Base-by-base conservation (phyloP, 805 yeast species). In the Kuraishia capsulata region DNA sequence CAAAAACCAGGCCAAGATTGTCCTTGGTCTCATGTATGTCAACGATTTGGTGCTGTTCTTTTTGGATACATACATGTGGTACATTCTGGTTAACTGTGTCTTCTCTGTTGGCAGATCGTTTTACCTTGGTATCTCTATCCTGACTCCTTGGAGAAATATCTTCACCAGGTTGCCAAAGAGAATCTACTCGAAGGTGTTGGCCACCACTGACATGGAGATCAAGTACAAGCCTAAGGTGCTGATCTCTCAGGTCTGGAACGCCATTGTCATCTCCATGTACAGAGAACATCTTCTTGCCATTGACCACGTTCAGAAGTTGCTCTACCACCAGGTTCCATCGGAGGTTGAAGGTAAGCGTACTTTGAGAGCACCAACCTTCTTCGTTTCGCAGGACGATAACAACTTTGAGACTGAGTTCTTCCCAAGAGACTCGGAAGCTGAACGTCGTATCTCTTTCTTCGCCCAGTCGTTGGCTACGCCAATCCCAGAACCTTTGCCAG, bases 141-240 rank as follows among this genome's bases (percentile, higher is more conserved):
- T 89, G 72, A 92, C 99, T 31, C 99, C 99, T 45, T 92, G 99
- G 99, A 86, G 97, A 78, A 92, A 94, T 62, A 89, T 92, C 52
- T 92, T 90, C 73, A 81, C 96, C 39, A 81, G 99, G 65, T 71
- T 92, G 60, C 99, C 99, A 60, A 92, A 92, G 80, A 87, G 99
- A 79, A 87, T 92, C 50, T 94, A 92, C 73, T 87, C 97, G 40
- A 92, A 92, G 77, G 81, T 92, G 49, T 76, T 92, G 65, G 97
- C 97, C 35, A 92, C 99, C 28, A 85, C 96, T 49, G 97, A 92
- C 62, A 90, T 94, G 98, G 97, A 92, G 69, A 87, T 90, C 59
- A 90, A 92, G 71, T 92, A 92, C 69, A 90, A 92, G 67, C 97
- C 98, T 50, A 92, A 92, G 76, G 97, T 92, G 49, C 73, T 92